Evolutionary conservation across 192 early-diverging fungal genomes (phyloP).

Genomic region (Powellomyces hirtus): DNA sequence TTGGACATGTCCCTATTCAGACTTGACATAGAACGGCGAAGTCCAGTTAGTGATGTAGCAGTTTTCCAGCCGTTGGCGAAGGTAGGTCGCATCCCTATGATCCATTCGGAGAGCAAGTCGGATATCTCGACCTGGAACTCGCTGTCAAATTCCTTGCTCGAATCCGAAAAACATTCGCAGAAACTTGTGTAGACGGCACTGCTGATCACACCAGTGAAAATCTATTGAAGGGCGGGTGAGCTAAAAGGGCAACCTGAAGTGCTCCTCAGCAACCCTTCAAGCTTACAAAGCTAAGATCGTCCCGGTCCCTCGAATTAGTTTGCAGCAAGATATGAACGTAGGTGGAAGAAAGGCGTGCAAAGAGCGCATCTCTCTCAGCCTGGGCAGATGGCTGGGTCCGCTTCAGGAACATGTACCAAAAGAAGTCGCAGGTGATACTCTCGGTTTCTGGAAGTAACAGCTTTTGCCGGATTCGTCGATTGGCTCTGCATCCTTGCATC

Average conservation of each 20-base stretch:
- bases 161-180: slow-evolving; percentile 28
- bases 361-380: slow-evolving; percentile 5
- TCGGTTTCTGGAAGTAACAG: not conserved
- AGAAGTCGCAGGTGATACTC: slow-evolving; percentile 1
- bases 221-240: not conserved
- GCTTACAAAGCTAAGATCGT: slow-evolving; percentile 20
- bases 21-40: too few species aligned
- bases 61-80: slow-evolving; percentile 10
- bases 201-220: slow-evolving; percentile 12
- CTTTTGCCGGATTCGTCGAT: slow-evolving; percentile 2
- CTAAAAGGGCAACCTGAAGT: not conserved
- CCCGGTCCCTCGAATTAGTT: not conserved
- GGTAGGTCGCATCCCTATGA: slow-evolving; percentile 8
- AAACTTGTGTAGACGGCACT: slow-evolving; percentile 6
- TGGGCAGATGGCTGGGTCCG: not conserved
- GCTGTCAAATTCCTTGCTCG: slow-evolving; percentile 9
- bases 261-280: not conserved
- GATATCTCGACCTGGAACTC: slow-evolving; percentile 14
- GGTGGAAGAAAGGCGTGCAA: slow-evolving; percentile 20
- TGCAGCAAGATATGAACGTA: slow-evolving; percentile 18
- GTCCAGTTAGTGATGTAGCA: too few species aligned
- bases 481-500: slow-evolving; percentile 8
- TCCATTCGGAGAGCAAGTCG: slow-evolving; percentile 30
- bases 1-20: too few species aligned
- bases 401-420: slow-evolving; percentile 15